Conservation (phyloP, 495 filamentous ascomycete genomes). For the Cercophora newfieldiana region DNA sequence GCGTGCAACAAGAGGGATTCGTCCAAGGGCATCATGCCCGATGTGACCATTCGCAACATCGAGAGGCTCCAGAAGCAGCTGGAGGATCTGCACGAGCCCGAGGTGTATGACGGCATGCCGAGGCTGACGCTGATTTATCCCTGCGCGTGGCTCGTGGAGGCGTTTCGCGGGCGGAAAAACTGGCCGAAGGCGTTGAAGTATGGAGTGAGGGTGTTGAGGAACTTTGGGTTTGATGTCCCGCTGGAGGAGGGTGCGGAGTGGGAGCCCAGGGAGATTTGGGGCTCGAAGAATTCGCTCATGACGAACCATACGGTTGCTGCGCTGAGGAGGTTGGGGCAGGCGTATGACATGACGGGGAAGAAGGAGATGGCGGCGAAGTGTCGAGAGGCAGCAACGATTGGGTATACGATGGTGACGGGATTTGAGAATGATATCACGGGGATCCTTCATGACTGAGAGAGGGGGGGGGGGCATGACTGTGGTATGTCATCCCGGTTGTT, state of each 20-base stretch:
- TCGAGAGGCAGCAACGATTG: constrained; percentile 36
- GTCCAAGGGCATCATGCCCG: constrained; percentile 24
- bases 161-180: constrained; percentile 40
- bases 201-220: constrained; percentile 38
- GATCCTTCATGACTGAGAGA: too few relatives aligned
- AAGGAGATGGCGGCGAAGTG: constrained; percentile 30
- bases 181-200: constrained; percentile 40
- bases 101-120: constrained; percentile 39
- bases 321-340: constrained; percentile 39
- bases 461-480: too few relatives aligned
- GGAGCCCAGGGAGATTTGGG: constrained; percentile 32
- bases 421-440: constrained; percentile 35
- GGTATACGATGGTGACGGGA: constrained; percentile 42
- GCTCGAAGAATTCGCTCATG: constrained; percentile 33
- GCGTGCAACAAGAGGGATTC: constrained; percentile 15
- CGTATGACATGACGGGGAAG: constrained; percentile 33
- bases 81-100: constrained; percentile 39
- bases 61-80: constrained; percentile 36
- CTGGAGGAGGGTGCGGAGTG: constrained; percentile 26
- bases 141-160: constrained; percentile 43
- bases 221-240: constrained; percentile 44
- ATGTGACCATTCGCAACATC: constrained; percentile 32
- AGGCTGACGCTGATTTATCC: constrained; percentile 45
- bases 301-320: constrained; percentile 43
- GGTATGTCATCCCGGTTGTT: too few relatives aligned